Evolutionary conservation across 768 basidiomycete genomes (phyloP).

Genomic region (Vishniacozyma victoriae): DNA sequence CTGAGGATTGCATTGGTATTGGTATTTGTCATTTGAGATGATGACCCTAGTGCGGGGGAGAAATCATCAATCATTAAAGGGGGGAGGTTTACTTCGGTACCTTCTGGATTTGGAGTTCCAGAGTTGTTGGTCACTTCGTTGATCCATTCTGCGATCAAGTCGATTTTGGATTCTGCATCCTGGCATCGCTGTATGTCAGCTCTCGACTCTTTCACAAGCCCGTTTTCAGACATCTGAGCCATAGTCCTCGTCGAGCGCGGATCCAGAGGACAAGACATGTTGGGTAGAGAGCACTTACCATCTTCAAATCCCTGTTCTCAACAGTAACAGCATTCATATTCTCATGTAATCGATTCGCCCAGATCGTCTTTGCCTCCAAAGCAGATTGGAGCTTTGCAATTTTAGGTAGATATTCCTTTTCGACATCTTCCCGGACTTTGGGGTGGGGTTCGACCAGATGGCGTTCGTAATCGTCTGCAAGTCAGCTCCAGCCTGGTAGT

Average conservation of each 20-base stretch:
- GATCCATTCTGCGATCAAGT: conserved; percentile 24
- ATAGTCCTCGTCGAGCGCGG: too few relatives aligned
- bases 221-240: too few relatives aligned
- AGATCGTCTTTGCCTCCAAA: conserved; percentile 33
- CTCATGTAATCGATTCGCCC: conserved; percentile 41
- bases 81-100: background rate
- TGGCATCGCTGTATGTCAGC: conserved; percentile 10
- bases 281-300: conserved; percentile 18
- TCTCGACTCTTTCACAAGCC: too few relatives aligned
- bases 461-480: conserved; percentile 40
- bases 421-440: conserved; percentile 45
- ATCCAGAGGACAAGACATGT: too few relatives aligned
- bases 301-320: conserved; percentile 29
- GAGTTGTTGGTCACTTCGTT: conserved; percentile 3
- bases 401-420: conserved; percentile 37
- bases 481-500: background rate
- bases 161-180: conserved; percentile 25
- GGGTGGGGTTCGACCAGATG: conserved; percentile 38
- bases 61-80: conserved; percentile 20
- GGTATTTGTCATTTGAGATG: too few relatives aligned
- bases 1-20: too few relatives aligned
- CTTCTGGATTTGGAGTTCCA: background rate
- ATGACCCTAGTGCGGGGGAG: conserved; percentile 13
- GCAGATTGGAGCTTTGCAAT: conserved; percentile 30
- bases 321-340: conserved; percentile 31